Conservation (phyloP, 768 basidiomycete species). For the Tylopilus sp. region DNA sequence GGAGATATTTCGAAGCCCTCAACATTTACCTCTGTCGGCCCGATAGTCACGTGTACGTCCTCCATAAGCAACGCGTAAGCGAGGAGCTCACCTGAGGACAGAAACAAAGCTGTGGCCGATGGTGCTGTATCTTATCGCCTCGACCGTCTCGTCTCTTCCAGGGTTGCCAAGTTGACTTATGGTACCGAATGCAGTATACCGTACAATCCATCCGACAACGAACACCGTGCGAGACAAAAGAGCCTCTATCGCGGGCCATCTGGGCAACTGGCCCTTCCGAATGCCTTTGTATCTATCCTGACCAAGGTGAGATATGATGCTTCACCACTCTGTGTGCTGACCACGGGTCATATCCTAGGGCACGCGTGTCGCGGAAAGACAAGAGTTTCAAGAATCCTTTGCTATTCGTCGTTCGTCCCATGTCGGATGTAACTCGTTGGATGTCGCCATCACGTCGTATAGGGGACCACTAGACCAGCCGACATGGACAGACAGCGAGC, state of each 20-base stretch:
- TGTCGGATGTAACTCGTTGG: slow-evolving; percentile 18
- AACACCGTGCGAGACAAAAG: slow-evolving; percentile 38
- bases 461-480: slow-evolving; percentile 26
- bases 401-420: slow-evolving; percentile 28
- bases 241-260: slow-evolving; percentile 34
- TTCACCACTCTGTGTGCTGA: background rate
- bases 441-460: slow-evolving; percentile 30
- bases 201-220: slow-evolving; percentile 34
- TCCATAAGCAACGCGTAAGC: background rate
- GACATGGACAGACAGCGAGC: slow-evolving; percentile 33
- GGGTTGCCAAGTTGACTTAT: slow-evolving; percentile 47
- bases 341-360: slow-evolving; percentile 29
- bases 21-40: slow-evolving; percentile 47
- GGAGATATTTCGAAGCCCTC: slow-evolving; percentile 33
- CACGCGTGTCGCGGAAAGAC: slow-evolving; percentile 41
- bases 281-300: slow-evolving; percentile 42
- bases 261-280: slow-evolving; percentile 38
- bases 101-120: slow-evolving; percentile 52
- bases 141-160: slow-evolving; percentile 46
- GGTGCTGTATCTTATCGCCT: slow-evolving; percentile 43
- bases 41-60: slow-evolving; percentile 51
- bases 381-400: slow-evolving; percentile 41
- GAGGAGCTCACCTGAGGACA: slow-evolving; percentile 20
- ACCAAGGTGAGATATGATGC: slow-evolving; percentile 30
- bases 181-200: slow-evolving; percentile 39